phyloP scores from a whole-genome alignment of 805 yeast genomes.

The Wickerhamiella allomyrinae region DNA sequence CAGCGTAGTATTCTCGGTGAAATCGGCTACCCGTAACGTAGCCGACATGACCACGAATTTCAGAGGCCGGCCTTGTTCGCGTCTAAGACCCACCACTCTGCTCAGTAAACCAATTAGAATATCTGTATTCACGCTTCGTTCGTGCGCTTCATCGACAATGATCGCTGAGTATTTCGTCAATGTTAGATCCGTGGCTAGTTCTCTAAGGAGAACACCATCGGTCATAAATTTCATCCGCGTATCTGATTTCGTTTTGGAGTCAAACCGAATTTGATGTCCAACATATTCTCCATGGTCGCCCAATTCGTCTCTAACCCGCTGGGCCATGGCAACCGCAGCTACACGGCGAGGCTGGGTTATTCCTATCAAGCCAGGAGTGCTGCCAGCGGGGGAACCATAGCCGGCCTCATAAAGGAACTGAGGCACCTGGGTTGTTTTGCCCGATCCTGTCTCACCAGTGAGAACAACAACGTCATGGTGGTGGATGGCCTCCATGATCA shows the following conservation, averaged over 20 bases:
- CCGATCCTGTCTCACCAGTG: slow-evolving; percentile 98
- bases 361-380: slow-evolving; percentile 88
- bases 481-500: slow-evolving; percentile 88
- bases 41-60: slow-evolving; percentile 94
- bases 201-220: slow-evolving; percentile 87
- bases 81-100: slow-evolving; percentile 63
- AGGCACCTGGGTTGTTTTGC: slow-evolving; percentile 96
- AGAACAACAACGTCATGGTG: slow-evolving; percentile 81
- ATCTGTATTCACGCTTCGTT: slow-evolving; percentile 90
- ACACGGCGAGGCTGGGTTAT: slow-evolving; percentile 87
- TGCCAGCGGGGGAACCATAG: slow-evolving; percentile 47
- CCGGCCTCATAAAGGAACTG: slow-evolving; percentile 91
- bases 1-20: slow-evolving; percentile 62
- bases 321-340: slow-evolving; percentile 73
- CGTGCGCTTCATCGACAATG: slow-evolving; percentile 95
- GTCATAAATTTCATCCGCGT: slow-evolving; percentile 85
- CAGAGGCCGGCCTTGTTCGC: slow-evolving; percentile 40
- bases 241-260: slow-evolving; percentile 43
- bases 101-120: slow-evolving; percentile 89
- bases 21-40: slow-evolving; percentile 83
- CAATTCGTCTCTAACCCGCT: slow-evolving; percentile 73
- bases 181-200: slow-evolving; percentile 78
- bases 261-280: slow-evolving; percentile 80
- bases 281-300: slow-evolving; percentile 57
- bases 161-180: slow-evolving; percentile 72